Conservation (phyloP, 345 rosid genomes). For the Gynandropsis gynandra region DNA sequence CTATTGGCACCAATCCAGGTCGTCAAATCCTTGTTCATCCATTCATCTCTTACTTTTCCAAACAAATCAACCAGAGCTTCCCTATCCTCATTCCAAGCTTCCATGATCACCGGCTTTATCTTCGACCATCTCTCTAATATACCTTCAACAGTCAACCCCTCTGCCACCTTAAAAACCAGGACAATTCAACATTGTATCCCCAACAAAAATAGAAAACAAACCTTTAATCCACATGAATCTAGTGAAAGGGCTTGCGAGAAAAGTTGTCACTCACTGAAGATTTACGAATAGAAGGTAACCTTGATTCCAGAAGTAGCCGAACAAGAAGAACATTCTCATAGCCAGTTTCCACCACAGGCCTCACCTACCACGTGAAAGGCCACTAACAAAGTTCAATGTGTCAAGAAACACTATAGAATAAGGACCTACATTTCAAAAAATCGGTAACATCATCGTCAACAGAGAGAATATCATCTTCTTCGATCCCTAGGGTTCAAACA, state of each 20-base stretch:
- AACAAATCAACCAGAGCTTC: constrained; percentile 63
- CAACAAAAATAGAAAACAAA: not conserved
- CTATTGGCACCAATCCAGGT: constrained; percentile 96
- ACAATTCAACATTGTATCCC: not conserved
- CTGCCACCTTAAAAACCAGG: constrained; percentile 49
- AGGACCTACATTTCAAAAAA: not conserved
- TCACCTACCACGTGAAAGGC: constrained; percentile 39
- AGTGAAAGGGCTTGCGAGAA: not conserved
- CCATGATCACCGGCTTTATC: constrained; percentile 70
- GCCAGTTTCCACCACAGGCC: constrained; percentile 97
- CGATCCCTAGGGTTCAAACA: no score
- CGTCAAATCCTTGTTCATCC: constrained; percentile 66
- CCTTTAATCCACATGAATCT: constrained; percentile 8
- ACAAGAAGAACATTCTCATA: constrained; percentile 80
- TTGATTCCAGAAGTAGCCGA: constrained; percentile 65
- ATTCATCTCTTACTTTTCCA: constrained; percentile 85
- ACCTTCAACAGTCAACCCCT: constrained; percentile 58
- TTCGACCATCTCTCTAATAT: constrained; percentile 72
- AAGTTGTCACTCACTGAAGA: constrained; percentile 51
- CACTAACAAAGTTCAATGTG: not conserved
- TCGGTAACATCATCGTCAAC: not conserved
- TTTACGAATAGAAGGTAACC: constrained; percentile 56
- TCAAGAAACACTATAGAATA: not conserved
- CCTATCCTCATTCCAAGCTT: constrained; percentile 73
- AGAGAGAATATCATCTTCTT: no score